phyloP scores from a whole-genome alignment of 345 rosid genomes.

The Euphorbia peplus region DNA sequence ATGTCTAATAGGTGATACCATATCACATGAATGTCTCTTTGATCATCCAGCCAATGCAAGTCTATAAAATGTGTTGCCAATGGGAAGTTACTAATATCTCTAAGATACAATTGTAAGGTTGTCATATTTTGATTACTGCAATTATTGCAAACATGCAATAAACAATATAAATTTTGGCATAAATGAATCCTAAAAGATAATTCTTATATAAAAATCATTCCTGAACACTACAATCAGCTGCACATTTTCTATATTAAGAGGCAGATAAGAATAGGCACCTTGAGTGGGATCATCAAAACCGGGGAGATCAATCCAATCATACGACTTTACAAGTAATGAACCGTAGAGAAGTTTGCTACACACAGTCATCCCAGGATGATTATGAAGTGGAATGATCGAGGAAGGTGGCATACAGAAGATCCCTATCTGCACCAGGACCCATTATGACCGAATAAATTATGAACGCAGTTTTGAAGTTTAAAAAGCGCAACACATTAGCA shows the following conservation, averaged over 20 bases:
- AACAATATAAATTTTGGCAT: background rate
- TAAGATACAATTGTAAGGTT: background rate
- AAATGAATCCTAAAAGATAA: background rate
- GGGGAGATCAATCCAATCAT: slow-evolving; percentile 76
- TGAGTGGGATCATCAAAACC: slow-evolving; percentile 47
- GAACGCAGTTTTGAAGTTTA: background rate
- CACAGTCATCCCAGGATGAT: slow-evolving; percentile 96
- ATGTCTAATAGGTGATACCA: background rate
- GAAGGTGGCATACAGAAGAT: slow-evolving; percentile 92
- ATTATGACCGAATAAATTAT: background rate
- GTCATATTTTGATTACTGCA: background rate
- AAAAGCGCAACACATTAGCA: background rate
- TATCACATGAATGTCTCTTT: background rate
- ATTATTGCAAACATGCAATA: background rate
- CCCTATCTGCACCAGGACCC: slow-evolving; percentile 62
- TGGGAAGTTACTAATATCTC: background rate
- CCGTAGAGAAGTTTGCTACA: slow-evolving; percentile 90
- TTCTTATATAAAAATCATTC: background rate
- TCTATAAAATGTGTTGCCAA: background rate
- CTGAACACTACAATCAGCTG: background rate
- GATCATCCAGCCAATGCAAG: background rate
- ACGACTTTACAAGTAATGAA: slow-evolving; percentile 74
- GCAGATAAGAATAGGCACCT: slow-evolving; percentile 39
- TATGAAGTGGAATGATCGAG: slow-evolving; percentile 89
- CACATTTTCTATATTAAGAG: background rate